Percentiles rank a stretch among this genome's conserved stretches.
Evolutionary conservation across 345 rosid species (phyloP).

Genomic region (Turritis glabra): DNA sequence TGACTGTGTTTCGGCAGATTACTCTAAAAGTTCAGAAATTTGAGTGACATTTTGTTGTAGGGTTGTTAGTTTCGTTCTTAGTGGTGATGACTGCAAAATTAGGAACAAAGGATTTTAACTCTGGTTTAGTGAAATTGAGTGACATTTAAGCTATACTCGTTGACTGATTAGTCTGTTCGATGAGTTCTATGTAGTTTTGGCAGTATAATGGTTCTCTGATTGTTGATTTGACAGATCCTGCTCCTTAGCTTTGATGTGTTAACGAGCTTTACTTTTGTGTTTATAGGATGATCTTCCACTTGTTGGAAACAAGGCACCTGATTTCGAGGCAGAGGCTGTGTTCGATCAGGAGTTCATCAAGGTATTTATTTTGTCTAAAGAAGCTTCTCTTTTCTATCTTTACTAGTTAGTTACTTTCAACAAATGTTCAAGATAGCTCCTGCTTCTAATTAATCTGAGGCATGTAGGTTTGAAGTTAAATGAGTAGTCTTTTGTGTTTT

Average conservation of each 20-base stretch:
- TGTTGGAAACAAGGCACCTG: conserved; percentile 88
- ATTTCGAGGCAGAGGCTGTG: conserved; percentile 96
- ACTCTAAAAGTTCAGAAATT: background rate
- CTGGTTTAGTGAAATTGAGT: background rate
- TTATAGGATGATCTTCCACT: conserved; percentile 70
- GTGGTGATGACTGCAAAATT: background rate
- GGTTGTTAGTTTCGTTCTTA: background rate
- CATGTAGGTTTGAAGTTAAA: background rate
- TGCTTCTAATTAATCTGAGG: background rate
- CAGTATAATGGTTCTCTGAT: background rate
- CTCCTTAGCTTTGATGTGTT: background rate
- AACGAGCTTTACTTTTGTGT: background rate
- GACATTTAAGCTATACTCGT: background rate
- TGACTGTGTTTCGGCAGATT: conserved; percentile 6
- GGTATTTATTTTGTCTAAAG: conserved; percentile 42
- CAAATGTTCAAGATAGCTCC: background rate
- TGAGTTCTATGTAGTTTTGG: background rate
- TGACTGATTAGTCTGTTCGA: background rate
- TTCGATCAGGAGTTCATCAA: conserved; percentile 98
- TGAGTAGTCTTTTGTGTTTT: background rate
- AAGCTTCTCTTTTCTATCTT: background rate
- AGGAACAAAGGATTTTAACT: background rate
- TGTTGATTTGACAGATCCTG: background rate
- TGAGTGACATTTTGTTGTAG: conserved; percentile 5
- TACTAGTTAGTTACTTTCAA: background rate